These are phyloP conservation scores for Gastrolobium bilobum DNA, from an alignment of 306 rosid species.

Conservation along the genomic window DNA sequence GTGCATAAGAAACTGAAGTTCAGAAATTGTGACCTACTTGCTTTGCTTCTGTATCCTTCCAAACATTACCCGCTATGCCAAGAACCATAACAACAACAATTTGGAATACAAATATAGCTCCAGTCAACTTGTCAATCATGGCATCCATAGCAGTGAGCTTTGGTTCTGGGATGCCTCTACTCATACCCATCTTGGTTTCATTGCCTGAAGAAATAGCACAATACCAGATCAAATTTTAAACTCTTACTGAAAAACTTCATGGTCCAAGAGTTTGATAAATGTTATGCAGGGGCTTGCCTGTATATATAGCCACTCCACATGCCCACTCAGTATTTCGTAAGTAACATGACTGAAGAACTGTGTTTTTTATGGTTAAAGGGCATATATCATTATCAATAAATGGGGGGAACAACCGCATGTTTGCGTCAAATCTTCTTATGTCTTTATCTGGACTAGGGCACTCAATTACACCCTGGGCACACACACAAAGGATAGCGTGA, in stretches of 20 bases:
- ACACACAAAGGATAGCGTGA: conserved; percentile 10
- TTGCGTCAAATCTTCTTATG: conserved; percentile 96
- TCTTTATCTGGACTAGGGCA: conserved; percentile 93
- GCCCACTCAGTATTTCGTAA: conserved; percentile 99
- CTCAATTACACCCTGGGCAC: conserved; percentile 90
- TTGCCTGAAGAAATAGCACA: conserved; percentile 70
- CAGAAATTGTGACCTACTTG: conserved; percentile 63
- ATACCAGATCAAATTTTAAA: conserved; percentile 36
- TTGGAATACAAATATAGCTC: conserved; percentile 97
- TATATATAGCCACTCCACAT: conserved; percentile 95
- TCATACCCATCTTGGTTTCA: conserved; percentile 98
- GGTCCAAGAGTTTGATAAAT: conserved; percentile 44
- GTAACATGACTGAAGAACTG: conserved; percentile 97
- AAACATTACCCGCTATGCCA: conserved; percentile 95
- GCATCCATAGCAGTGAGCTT: conserved; percentile 99
- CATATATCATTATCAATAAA: conserved; percentile 94
- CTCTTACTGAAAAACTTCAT: conserved; percentile 32
- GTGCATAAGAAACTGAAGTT: conserved; percentile 34
- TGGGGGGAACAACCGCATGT: conserved; percentile 94
- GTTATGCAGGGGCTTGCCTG: conserved; percentile 72
- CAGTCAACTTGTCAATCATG: conserved; percentile 98
- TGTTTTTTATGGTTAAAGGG: conserved; percentile 92
- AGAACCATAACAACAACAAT: conserved; percentile 97
- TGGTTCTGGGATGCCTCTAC: conserved; percentile 98
- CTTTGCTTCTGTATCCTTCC: conserved; percentile 98